phyloP scores from a whole-genome alignment of 2,329 filamentous ascomycete genomes.

The Trichophyton verrucosum region DNA sequence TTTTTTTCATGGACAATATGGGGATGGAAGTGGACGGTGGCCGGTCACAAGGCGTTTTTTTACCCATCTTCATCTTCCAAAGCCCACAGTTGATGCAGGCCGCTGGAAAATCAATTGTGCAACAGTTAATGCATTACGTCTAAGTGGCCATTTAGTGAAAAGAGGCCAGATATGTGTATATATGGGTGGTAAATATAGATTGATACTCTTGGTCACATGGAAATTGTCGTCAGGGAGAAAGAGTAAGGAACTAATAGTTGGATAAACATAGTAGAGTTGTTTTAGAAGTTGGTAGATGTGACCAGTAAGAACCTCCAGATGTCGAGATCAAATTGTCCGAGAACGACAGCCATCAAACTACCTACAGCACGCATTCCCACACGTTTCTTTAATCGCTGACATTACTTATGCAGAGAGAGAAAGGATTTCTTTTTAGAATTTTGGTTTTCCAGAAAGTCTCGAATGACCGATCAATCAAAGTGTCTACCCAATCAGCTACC shows the following conservation, averaged over 20 bases:
- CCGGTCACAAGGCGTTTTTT: neutral
- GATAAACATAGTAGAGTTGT: neutral
- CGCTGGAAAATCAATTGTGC: neutral
- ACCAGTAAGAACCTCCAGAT: neutral
- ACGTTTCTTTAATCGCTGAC: neutral
- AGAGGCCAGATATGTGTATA: neutral
- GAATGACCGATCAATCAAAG: constrained; percentile 11
- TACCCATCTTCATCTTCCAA: neutral
- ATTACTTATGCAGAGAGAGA: neutral
- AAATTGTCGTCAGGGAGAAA: neutral
- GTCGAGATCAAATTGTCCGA: neutral
- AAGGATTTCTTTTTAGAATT: neutral
- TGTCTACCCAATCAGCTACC: constrained; percentile 13
- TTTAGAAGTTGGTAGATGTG: neutral
- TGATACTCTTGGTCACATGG: neutral
- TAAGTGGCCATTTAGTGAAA: neutral
- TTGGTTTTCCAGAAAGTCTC: constrained; percentile 15
- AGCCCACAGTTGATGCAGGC: neutral
- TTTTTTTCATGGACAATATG: neutral
- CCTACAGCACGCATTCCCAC: neutral
- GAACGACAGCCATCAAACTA: neutral
- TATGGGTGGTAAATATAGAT: neutral
- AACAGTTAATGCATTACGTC: neutral
- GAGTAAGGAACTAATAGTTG: neutral
- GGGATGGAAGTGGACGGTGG: neutral